Percentiles rank a stretch among this genome's conserved stretches.
Evolutionary conservation across 2,329 filamentous ascomycete genomes (phyloP).

Genomic region (Aspergillus fijiensis): DNA sequence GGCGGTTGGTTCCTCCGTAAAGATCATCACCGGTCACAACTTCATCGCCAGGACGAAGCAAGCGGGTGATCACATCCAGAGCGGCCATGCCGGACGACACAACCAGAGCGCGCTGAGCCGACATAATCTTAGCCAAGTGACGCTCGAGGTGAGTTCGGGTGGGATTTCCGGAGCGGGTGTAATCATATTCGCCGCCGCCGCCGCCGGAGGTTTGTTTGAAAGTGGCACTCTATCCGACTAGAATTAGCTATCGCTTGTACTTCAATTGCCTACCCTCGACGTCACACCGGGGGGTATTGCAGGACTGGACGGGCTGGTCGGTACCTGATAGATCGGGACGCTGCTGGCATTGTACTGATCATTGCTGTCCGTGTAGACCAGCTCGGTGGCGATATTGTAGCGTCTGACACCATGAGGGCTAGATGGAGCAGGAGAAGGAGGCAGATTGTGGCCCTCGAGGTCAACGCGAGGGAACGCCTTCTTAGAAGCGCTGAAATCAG

Average conservation of each 20-base stretch:
- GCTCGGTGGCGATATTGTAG: conserved; percentile 91
- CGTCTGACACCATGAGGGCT: conserved; percentile 81
- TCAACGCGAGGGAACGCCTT: conserved; percentile 65
- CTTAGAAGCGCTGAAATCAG: conserved; percentile 34
- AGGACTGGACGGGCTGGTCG: conserved; percentile 7
- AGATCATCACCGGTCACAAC: conserved; percentile 96
- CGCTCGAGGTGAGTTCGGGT: conserved; percentile 94
- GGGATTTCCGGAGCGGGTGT: conserved; percentile 95
- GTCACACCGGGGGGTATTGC: not conserved
- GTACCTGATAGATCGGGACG: conserved; percentile 88
- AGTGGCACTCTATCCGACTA: conserved; percentile 68
- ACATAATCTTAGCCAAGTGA: conserved; percentile 99
- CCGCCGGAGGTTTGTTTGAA: conserved; percentile 87
- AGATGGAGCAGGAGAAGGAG: conserved; percentile 89
- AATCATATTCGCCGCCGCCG: conserved; percentile 91
- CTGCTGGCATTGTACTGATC: conserved; percentile 98
- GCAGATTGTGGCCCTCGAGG: conserved; percentile 78
- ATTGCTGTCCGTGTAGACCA: conserved; percentile 92
- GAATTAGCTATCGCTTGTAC: not conserved
- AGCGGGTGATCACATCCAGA: conserved; percentile 88
- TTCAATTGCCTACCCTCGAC: not conserved
- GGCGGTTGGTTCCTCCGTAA: conserved; percentile 90
- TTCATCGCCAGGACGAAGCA: conserved; percentile 89
- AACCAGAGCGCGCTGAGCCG: conserved; percentile 82
- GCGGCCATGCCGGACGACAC: conserved; percentile 98